Evolutionary conservation across 2,329 filamentous ascomycete species (phyloP), one percentile per base, ranked within the genome.

Genomic region (Botrytis medusae): DNA sequence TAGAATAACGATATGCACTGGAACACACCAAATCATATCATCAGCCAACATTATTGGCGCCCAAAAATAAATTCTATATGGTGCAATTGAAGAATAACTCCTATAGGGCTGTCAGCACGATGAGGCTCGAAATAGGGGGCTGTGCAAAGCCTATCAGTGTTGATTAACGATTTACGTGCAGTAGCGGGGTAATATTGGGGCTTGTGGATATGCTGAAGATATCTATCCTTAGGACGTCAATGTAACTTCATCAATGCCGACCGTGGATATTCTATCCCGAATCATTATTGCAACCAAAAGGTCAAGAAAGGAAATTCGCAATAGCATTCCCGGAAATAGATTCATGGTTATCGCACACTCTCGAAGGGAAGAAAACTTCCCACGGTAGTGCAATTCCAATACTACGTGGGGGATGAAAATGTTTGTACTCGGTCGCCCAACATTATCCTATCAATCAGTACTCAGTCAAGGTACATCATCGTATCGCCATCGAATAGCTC

Each of bases 51-150:
- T 14, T 4, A 40, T 51, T 65, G 22, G 32, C 40, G 22, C n/a
- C 44, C 44, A 51, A 67, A 51, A 67, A 67, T 67, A 67, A 51
- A 54, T 37, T 5, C 9, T 3, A 7, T n/a, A 25, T 29, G 48
- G 22, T 70, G 42, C 12, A 32, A 22, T 48, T 37, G 68, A 62
- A 37, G 40, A 48, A 62, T 62, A 37, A 34, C 34, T 70, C 57
- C 68, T 70, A 62, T 62, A 70, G 54, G 54, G n/a, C 54, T 70
- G 29, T 48, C 44, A 25, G 68, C 20, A 37, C 7, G 7, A n/a
- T 48, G 32, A 70, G 68, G 57, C 29, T 70, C 57, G 29, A 42
- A 25, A 14, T 60, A 40, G 14, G 12, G 51, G 54, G 68, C 68
- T 70, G 40, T 62, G 68, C 32, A 70, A 42, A 61, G 40, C 59